Evolutionary conservation across 2,329 filamentous ascomycete species (phyloP), one percentile per base, ranked within the genome.

Genomic region (Fusarium sp.): DNA sequence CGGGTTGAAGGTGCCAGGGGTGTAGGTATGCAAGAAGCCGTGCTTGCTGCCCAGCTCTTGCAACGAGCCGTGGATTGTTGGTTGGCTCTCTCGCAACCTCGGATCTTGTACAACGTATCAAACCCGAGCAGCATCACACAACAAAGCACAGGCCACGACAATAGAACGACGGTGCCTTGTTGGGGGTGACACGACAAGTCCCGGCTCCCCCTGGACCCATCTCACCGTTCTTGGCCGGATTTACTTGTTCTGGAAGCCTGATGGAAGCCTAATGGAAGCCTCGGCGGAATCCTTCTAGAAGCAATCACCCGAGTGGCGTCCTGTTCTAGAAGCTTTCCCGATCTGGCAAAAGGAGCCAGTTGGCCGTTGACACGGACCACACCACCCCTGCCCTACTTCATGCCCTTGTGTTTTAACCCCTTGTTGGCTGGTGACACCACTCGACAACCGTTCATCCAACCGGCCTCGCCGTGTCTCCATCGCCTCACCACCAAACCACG

Each of bases 391-490:
- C 59, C 47, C 57, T 67, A 64, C 42, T 50, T 29, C 24, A 29
- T 45, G 13, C 66, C 66, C 56, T 47, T 40, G 50, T n/a, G 47
- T 54, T 60, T 24, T 42, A 61, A 57, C 45, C 64, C 47, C 58
- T 40, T 35, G 57, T 58, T 61, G 42, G 38, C 31, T 52, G 71
- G 62, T 76, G 62, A 75, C 72, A 75, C 76, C 66, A 75, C 69
- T 68, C 62, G 67, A 70, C 59, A 62, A 52, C 61, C 54, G 40
- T 57, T 70, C 61, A 27, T 54, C 70, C 73, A 75, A 72, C 73
- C 76, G 76, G 76, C 75, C 66, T 78, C 76, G 75, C 76, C 76
- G 76, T 74, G 75, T 76, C 76, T 74, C 75, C 73, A 78, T 78
- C 75, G 56, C 74, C 64, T 77, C 76, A 78, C 67, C 66, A 60